Base-by-base conservation (phyloP, 805 yeast species). In the Cyberlindnera maclurae region DNA sequence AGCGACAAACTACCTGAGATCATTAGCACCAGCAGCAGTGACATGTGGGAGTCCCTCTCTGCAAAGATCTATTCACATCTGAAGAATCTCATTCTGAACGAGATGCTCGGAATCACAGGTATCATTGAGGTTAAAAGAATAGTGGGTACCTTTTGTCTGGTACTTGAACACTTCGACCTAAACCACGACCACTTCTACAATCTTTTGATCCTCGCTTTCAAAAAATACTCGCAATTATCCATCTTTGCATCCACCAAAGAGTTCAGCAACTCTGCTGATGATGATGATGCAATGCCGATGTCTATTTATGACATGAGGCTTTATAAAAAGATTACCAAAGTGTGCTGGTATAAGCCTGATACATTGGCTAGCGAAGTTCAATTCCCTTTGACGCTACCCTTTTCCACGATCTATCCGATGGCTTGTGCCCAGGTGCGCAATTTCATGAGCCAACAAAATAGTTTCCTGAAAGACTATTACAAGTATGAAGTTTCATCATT, bases 201-300 rank as follows among this genome's bases (percentile, higher is more conserved):
- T 12, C 63, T 85, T 13, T 58, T 88, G 49, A 62, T 82, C 24
- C 53, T 67, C 2, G 58, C 80, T 7, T 79, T 87, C 53, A 67
- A 73, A 34, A 71, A 73, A 45, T 83, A 71, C 51, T 76, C 85
- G n/a, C 68, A 70, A 3, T 63, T 71, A 10, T 61, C 78, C 17
- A 70, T 75, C 12, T 64, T 62, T 42, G 69, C 71, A 12, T 86
- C 87, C 58, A 66, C 72, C 17, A 57, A 57, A 11, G 81, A 79
- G 35, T 90, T 88, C 62, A 61, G 67, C 26, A 68, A 69, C 9
- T 63, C 81, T 5, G 73, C 88, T 28, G 73, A 75, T 43, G 79
- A 81, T 17, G 97, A 90, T 55, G 93, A 86, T 56, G 85, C 86
- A 47, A 86, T 85, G 87, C 95, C 96, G 11, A 72, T 88, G 65